Percentiles rank a stretch among this genome's conserved stretches.
Conservation (phyloP, 2,329 filamentous ascomycete genomes). For the Pseudogymnoascus verrucosus region DNA sequence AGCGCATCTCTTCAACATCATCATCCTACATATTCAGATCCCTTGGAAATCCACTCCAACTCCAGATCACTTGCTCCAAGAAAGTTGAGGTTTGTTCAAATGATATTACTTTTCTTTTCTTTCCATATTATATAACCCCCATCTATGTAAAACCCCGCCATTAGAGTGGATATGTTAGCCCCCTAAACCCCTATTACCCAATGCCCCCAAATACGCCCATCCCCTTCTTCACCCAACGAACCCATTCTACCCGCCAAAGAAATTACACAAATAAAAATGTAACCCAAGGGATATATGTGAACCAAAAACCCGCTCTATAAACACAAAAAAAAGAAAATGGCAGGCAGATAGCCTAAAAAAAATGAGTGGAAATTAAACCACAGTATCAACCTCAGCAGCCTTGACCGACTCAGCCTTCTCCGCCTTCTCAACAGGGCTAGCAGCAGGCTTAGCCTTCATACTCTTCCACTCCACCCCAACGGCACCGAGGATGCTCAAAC, state of each 20-base stretch:
- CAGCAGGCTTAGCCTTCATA: slow-evolving; percentile 11
- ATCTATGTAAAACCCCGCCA: neutral
- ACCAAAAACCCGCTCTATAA: neutral
- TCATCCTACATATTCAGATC: no score
- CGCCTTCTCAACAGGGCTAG: neutral
- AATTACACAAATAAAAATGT: neutral
- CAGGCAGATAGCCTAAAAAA: neutral
- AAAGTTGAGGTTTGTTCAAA: neutral
- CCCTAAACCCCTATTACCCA: neutral
- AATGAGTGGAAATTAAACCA: neutral
- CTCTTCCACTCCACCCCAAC: slow-evolving; percentile 50
- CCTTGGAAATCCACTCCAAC: no score
- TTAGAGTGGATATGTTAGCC: neutral
- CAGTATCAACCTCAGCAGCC: neutral
- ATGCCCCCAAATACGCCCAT: neutral
- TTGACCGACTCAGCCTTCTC: neutral
- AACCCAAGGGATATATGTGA: slow-evolving; percentile 2
- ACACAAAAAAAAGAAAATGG: neutral
- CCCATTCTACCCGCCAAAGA: neutral
- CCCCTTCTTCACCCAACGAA: neutral
- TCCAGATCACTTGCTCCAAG: neutral
- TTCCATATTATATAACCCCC: neutral
- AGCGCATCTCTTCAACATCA: no score
- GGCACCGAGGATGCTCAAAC: slow-evolving; percentile 46
- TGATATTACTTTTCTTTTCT: neutral